Conservation (phyloP, 106 monocot species). For the Phalaenopsis equestris region DNA sequence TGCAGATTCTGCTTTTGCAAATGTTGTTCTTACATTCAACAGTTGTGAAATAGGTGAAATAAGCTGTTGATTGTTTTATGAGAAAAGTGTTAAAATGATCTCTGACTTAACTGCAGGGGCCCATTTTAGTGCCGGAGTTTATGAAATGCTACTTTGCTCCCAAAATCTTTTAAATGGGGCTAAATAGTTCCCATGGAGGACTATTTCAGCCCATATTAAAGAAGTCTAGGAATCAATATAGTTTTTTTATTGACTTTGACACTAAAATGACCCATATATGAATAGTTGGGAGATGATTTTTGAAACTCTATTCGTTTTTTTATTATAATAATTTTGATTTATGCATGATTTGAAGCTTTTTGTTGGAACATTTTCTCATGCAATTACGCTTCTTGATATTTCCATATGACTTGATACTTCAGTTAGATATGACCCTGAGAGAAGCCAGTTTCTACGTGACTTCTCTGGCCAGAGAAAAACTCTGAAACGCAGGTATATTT, state of each 20-base stretch:
- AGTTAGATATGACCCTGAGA: conserved; percentile 80
- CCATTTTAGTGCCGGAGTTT: too few relatives aligned
- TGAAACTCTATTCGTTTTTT: too few relatives aligned
- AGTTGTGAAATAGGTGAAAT: conserved; percentile 64
- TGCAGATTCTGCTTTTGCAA: conserved; percentile 81
- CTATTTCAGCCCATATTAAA: too few relatives aligned
- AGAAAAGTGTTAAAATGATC: too few relatives aligned
- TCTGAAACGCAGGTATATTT: conserved; percentile 78
- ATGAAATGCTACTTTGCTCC: too few relatives aligned
- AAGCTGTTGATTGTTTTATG: background rate
- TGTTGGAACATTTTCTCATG: background rate
- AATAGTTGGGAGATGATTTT: too few relatives aligned
- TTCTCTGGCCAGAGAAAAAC: conserved; percentile 50
- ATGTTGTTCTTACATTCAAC: conserved; percentile 86
- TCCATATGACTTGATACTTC: conserved; percentile 18
- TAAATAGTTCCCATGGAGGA: too few relatives aligned
- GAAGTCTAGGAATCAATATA: too few relatives aligned
- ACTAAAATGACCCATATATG: too few relatives aligned
- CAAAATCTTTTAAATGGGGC: too few relatives aligned
- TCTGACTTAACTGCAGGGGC: too few relatives aligned
- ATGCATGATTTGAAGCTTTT: background rate
- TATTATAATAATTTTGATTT: background rate
- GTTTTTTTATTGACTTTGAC: too few relatives aligned
- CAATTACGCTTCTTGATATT: background rate
- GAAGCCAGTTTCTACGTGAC: conserved; percentile 39